Base-by-base conservation (phyloP, 148 eudicot species). In the Rhododendron ovatum region DNA sequence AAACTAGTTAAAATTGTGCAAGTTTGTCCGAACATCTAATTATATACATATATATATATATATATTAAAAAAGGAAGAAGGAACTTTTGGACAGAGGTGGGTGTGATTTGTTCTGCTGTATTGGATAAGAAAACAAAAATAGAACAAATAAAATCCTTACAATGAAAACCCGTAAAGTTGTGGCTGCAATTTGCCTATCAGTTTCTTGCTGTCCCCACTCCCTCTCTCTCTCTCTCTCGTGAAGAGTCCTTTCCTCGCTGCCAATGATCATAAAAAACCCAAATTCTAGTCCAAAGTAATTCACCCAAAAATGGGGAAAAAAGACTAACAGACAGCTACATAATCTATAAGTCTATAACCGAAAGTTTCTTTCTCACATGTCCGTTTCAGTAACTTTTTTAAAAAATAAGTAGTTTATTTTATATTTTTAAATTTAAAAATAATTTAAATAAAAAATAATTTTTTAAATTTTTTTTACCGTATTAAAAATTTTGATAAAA, bases 221-320 rank as follows among this genome's bases (percentile, higher is more conserved):
- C 7, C 78, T 35, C 41, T 35, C 47, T 35, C 35, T 35, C 35
- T 35, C 37, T 37, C 24, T 35, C n/a, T 74, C 87, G 37, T 50
- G 28, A 69, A 12, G 67, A 37, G 82, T 33, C 28, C 69, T 78
- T 53, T 76, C 80, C 47, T 10, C 50, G 28, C 22, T 86, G 48
- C 50, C 84, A 86, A 50, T 86, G 28, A 57, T 53, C 80, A 37
- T 41, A 7, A 47, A 47, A 59, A 73, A 45, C 37, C 75, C 39
- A 53, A 83, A 22, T 63, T 85, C 33, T n/a, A 85, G 26, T 78
- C 57, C 15, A 69, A 69, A 28, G 15, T 69, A 48, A 87, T 82
- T 41, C 82, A 35, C 86, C 80, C 82, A 33, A 71, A 59, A 65
- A 30, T n/a, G 65, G 61, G 50, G 79, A 84, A 28, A 73, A 11